These are phyloP conservation scores for Xylariales sp. DNA, from an alignment of 2,329 filamentous ascomycete genomes.

Conservation along the genomic window DNA sequence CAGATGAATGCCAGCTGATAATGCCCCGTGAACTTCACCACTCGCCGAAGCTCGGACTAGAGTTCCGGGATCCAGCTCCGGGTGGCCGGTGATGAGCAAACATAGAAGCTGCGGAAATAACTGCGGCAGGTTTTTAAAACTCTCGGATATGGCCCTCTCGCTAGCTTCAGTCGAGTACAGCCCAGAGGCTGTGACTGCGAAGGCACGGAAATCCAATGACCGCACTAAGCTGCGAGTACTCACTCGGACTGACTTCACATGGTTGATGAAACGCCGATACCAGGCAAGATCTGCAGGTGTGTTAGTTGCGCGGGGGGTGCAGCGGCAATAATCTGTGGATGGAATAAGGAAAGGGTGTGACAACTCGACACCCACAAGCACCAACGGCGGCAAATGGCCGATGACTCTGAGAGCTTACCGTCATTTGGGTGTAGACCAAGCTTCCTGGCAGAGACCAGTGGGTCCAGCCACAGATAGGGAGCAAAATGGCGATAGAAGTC, in stretches of 20 bases:
- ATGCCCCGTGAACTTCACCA: slow-evolving; percentile 1
- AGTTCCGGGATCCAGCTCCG: slow-evolving; percentile 36
- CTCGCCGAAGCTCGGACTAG: slow-evolving; percentile 19
- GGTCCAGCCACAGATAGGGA: slow-evolving; percentile 48
- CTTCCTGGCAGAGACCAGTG: slow-evolving; percentile 33
- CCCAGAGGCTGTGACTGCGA: slow-evolving; percentile 33
- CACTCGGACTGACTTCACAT: slow-evolving; percentile 27
- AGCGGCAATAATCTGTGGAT: too few relatives aligned
- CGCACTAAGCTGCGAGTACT: slow-evolving; percentile 39
- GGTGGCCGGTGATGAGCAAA: slow-evolving; percentile 43
- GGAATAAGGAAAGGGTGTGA: too few relatives aligned
- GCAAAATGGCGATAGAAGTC: slow-evolving; percentile 46
- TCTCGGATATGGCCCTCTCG: slow-evolving; percentile 31
- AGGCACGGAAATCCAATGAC: slow-evolving; percentile 43
- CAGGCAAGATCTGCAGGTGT: slow-evolving; percentile 48
- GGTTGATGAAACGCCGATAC: slow-evolving; percentile 43
- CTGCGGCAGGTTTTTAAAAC: slow-evolving; percentile 31
- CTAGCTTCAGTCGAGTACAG: slow-evolving; percentile 35
- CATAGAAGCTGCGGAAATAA: slow-evolving; percentile 40
- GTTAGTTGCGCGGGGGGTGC: too few relatives aligned
- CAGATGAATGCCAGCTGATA: slow-evolving; percentile 26
- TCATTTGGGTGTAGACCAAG: slow-evolving; percentile 38
- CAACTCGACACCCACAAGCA: too few relatives aligned
- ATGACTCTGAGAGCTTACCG: too few relatives aligned
- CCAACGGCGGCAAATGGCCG: too few relatives aligned